Evolutionary conservation across 2,329 filamentous ascomycete species (phyloP), one percentile per base, ranked within the genome.

Genomic region (Fusarium beomiforme): DNA sequence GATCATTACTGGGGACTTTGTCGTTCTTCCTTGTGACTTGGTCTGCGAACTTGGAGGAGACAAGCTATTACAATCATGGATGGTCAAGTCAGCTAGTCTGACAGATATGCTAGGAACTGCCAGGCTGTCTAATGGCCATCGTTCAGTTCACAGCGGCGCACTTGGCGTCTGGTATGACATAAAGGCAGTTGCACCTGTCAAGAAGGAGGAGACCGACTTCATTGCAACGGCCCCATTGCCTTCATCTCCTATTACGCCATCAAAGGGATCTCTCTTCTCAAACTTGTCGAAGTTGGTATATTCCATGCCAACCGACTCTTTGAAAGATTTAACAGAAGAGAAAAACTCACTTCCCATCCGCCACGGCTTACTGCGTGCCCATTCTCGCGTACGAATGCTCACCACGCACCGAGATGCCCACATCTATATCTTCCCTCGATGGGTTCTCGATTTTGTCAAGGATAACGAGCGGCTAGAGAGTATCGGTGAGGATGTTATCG

Each of bases 141-240:
- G 79, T 44, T 78, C 78, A 55, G 77, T 78, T 29, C 86, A 89
- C 68, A 92, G 92, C 80, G 94, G 95, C 43, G 96, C 94, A 3
- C 84, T 98, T 39, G 92, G 92, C 9, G 92, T 99, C 3, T 98
- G 93, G 90, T 98, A 98, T 80, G 90, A 95, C 76, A 97, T 94
- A 3, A 93, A 93, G 78, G 81, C 84, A 4, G 91, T 92, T 68
- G 90, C 89, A 9, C 89, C 90, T 37, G 88, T 95, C 69, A 98
- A 98, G 82, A 92, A 92, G 47, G 94, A 98, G 79, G 94, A 97
- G 79, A 96, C 94, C 4, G 95, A 98, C 78, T 98, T 98, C 79
- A 88, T 98, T 75, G 93, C 92, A 12, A 94, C 93, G 2, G 88
- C 92, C 0, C 90, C 92, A 6, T 83, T 96, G 9, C 83, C 90